These are phyloP conservation scores for Fusarium hostae DNA, from an alignment of 2,329 filamentous ascomycete species.

Conservation along the genomic window DNA sequence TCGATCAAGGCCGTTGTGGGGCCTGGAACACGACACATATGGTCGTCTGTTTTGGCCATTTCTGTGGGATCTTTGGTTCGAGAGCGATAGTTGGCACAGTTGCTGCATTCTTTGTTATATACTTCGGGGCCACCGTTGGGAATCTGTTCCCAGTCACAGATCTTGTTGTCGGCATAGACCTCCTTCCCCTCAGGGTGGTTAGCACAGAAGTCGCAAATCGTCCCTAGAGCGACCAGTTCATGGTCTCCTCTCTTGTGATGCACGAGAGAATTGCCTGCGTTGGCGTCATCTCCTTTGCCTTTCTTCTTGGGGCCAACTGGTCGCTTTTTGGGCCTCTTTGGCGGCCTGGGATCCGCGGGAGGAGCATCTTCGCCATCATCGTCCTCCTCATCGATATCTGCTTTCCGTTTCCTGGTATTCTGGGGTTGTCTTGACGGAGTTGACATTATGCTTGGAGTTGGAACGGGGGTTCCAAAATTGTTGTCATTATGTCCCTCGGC, in stretches of 20 bases:
- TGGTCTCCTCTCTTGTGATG: background rate
- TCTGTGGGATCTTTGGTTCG: background rate
- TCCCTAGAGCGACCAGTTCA: background rate
- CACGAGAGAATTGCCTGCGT: background rate
- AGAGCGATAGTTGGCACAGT: slow-evolving; percentile 36
- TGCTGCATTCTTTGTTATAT: slow-evolving; percentile 23
- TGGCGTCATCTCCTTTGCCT: background rate
- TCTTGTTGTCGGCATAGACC: background rate
- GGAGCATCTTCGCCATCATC: background rate
- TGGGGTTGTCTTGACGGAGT: background rate
- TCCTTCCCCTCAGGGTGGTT: slow-evolving; percentile 8
- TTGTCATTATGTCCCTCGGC: background rate
- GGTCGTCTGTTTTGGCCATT: background rate
- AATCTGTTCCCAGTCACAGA: slow-evolving; percentile 16
- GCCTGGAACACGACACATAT: slow-evolving; percentile 15
- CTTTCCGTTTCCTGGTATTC: background rate
- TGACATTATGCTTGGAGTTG: background rate
- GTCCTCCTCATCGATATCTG: background rate
- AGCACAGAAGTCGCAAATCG: slow-evolving; percentile 29
- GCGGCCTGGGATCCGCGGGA: background rate
- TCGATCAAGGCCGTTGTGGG: background rate
- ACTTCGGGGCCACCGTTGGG: background rate
- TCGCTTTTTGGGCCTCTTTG: background rate
- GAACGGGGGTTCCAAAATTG: background rate
- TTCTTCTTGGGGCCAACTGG: background rate